Conservation (phyloP, 2,329 filamentous ascomycete genomes). For the Verticillium nubilum region DNA sequence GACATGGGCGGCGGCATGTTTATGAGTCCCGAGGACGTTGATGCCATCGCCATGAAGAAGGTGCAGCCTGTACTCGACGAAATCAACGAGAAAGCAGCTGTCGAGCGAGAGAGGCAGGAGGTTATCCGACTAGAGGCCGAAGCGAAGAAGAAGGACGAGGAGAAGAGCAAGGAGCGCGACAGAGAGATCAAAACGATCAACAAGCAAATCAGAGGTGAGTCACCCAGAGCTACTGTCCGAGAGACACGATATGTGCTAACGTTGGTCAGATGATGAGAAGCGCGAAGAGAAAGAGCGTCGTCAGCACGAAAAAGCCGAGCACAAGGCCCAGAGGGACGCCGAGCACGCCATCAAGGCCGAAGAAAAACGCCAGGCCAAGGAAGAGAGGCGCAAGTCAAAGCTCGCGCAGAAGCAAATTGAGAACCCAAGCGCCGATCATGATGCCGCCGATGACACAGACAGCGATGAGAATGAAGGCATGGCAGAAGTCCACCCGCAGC, state of each 20-base stretch:
- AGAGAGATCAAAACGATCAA: conserved; percentile 47
- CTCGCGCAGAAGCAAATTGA: conserved; percentile 14
- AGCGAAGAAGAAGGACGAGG: conserved; percentile 54
- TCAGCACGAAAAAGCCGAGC: conserved; percentile 46
- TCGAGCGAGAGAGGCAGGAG: conserved; percentile 61
- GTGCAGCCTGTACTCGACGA: conserved; percentile 82
- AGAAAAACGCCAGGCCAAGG: conserved; percentile 43
- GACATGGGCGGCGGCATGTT: conserved; percentile 77
- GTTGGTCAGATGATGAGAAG: conserved; percentile 37
- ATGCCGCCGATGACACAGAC: conserved; percentile 3
- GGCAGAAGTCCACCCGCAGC: conserved; percentile 2
- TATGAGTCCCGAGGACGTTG: conserved; percentile 71
- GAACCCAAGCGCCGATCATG: neutral
- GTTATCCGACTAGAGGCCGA: conserved; percentile 60
- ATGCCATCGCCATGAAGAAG: conserved; percentile 70
- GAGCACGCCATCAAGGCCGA: conserved; percentile 47
- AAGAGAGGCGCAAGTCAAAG: conserved; percentile 45
- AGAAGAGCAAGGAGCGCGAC: conserved; percentile 45
- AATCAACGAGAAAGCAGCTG: conserved; percentile 73
- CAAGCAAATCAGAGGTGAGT: conserved; percentile 55
- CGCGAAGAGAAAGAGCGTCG: conserved; percentile 37
- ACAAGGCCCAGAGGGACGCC: conserved; percentile 41
- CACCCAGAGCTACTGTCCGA: neutral
- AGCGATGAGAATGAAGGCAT: conserved; percentile 1
- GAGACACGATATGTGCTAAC: neutral